Evolutionary conservation across 2,329 filamentous ascomycete genomes (phyloP).

Genomic region (Penicillium sp.): DNA sequence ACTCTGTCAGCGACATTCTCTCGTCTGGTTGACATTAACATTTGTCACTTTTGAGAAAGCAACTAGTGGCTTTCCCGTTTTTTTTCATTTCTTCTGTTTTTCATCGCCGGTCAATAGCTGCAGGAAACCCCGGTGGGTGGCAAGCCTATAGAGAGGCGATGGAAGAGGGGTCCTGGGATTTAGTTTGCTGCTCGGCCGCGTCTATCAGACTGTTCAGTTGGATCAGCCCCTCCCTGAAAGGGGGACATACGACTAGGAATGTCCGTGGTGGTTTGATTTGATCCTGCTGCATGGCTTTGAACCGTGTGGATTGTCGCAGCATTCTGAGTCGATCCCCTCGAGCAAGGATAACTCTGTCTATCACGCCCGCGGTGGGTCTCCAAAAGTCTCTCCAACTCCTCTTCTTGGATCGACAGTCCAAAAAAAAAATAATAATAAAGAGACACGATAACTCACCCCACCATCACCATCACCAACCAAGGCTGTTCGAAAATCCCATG

Average conservation of each 20-base stretch:
- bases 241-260: slow-evolving; percentile 8
- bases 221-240: slow-evolving; percentile 11
- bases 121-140: slow-evolving; percentile 1
- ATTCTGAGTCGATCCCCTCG: slow-evolving; percentile 20
- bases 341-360: slow-evolving; percentile 12
- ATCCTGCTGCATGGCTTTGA: slow-evolving; percentile 5
- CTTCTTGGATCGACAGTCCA: slow-evolving; percentile 12
- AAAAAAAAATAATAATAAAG: neutral
- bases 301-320: slow-evolving; percentile 11
- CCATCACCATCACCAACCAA: neutral
- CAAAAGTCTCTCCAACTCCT: neutral
- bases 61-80: neutral
- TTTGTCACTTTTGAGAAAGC: no score
- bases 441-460: neutral
- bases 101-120: slow-evolving; percentile 1
- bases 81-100: neutral
- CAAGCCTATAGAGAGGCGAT: slow-evolving; percentile 1
- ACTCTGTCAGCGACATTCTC: neutral
- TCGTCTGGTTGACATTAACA: no score
- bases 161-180: slow-evolving; percentile 12
- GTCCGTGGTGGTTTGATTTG: slow-evolving; percentile 8
- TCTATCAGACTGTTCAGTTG: slow-evolving; percentile 14
- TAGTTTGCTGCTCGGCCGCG: slow-evolving; percentile 8
- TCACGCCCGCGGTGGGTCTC: slow-evolving; percentile 15
- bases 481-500: neutral